Base-by-base conservation (phyloP, 495 filamentous ascomycete species). In the Lasiosphaeria hispida region DNA sequence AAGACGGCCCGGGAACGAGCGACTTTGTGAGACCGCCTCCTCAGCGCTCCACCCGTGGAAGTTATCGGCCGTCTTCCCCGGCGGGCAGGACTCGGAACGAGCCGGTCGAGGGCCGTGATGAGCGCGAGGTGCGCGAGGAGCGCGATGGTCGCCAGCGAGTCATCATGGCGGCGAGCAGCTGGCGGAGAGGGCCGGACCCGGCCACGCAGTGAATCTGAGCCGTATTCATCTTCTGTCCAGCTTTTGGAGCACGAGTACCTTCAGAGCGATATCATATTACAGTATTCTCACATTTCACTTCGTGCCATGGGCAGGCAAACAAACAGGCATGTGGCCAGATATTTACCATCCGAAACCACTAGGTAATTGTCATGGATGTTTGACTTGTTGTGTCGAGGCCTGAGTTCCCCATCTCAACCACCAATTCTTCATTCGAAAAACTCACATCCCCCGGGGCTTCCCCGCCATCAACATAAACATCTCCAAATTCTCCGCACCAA, bases 111-210 rank as follows among this genome's bases (percentile, higher is more conserved):
- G n/a, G n/a, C n/a, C 45, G 35, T 7, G 9, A 44, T 6, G 50
- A 37, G n/a, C 37, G 55, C 18, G 53, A 51, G 47, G 49, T 43
- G 23, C 59, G 62, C 17, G 35, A 55, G 39, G 54, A 58, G 47
- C 60, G 23, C 33, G 51, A 39, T 36, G 62, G 53, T 19, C 49
- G 54, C 13, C 60, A 62, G 55, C 36, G 52, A 43, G 47, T 37
- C 14, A 64, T 64, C 23, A 49, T 64, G 17, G 51, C 59, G 2
- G 52, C 62, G 2, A 55, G 42, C 39, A 64, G 54, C 55, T 64
- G 62, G 62, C 55, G 62, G 10, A 33, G 18, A 11, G 35, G 45
- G 35, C 18, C 45, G 14, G 53, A 40, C 13, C 53, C 33, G 53
- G 53, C 40, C 13, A 19, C 53, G n/a, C 41, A 56, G 53, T 56